A percentile compares a stretch with the other conserved stretches of the same genome.
Evolutionary conservation across 2,329 filamentous ascomycete species (phyloP).

Genomic region (Metarhizium sp.): DNA sequence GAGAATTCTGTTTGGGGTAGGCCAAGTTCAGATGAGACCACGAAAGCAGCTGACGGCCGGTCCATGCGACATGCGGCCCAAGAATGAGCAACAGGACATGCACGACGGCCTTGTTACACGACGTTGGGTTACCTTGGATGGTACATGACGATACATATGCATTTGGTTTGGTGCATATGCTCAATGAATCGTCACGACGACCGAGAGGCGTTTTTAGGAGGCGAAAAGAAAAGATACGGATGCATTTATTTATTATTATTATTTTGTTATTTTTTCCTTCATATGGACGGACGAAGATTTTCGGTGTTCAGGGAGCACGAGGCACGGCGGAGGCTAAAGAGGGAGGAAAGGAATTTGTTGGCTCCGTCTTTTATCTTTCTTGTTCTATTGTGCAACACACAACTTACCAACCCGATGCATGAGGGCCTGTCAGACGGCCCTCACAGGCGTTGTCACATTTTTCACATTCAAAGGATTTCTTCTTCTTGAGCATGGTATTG

Average conservation of each 20-base stretch:
- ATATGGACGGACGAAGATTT: not conserved
- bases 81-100: not conserved
- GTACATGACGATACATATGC: not conserved
- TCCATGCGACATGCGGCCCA: not conserved
- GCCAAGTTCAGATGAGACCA: not conserved
- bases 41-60: not conserved
- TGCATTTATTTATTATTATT: not conserved
- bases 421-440: constrained; percentile 4
- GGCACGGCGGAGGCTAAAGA: not conserved
- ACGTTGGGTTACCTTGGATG: not conserved
- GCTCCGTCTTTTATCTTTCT: not conserved
- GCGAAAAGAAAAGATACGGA: not conserved
- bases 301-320: not conserved
- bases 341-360: not conserved
- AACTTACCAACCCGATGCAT: constrained; percentile 5
- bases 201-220: not conserved
- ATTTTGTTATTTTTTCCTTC: not conserved
- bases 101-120: not conserved
- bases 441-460: constrained; percentile 10
- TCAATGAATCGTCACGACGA: not conserved
- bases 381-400: not conserved
- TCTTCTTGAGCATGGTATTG: not conserved
- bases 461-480: constrained; percentile 1
- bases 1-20: not conserved
- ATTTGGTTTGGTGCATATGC: not conserved